A percentile compares a stretch with the other conserved stretches of the same genome.
phyloP scores from a whole-genome alignment of 164 flowering plant species.

The Stephania yunnanensis region DNA sequence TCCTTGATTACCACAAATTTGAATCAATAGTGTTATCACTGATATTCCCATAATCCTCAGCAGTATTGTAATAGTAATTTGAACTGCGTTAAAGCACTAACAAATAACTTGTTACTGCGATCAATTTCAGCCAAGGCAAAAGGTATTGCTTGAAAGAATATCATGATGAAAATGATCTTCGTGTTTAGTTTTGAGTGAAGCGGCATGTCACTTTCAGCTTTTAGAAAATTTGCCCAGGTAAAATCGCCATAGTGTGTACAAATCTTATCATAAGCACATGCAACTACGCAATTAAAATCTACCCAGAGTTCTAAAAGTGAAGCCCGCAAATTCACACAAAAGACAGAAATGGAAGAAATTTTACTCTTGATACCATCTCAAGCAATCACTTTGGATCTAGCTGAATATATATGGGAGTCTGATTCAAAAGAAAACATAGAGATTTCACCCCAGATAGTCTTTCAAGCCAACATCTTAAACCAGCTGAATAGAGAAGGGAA shows the following conservation, averaged over 20 bases:
- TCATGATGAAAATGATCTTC: constrained; percentile 6
- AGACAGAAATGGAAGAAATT: neutral
- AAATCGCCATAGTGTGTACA: neutral
- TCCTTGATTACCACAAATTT: neutral
- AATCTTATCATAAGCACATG: neutral
- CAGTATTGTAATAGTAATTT: neutral
- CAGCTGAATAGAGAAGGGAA: too few relatives aligned
- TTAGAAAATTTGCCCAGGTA: neutral
- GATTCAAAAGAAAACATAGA: too few relatives aligned
- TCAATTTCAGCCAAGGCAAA: constrained; percentile 5
- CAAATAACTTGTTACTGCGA: neutral
- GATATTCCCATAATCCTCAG: neutral
- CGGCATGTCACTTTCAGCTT: neutral
- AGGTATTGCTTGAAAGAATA: constrained; percentile 3
- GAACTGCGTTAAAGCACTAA: neutral
- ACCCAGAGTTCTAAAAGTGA: neutral
- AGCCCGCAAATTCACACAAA: neutral
- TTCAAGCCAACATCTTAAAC: too few relatives aligned
- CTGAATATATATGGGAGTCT: neutral
- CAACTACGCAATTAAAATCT: neutral
- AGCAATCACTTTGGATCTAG: constrained; percentile 5
- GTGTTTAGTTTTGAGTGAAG: neutral
- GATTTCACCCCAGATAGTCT: too few relatives aligned
- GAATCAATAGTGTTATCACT: neutral
- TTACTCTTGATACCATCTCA: neutral